Percentiles rank a stretch among this genome's conserved stretches.
phyloP scores from a whole-genome alignment of 2,329 filamentous ascomycete species.

The Rosellinia necatrix region DNA sequence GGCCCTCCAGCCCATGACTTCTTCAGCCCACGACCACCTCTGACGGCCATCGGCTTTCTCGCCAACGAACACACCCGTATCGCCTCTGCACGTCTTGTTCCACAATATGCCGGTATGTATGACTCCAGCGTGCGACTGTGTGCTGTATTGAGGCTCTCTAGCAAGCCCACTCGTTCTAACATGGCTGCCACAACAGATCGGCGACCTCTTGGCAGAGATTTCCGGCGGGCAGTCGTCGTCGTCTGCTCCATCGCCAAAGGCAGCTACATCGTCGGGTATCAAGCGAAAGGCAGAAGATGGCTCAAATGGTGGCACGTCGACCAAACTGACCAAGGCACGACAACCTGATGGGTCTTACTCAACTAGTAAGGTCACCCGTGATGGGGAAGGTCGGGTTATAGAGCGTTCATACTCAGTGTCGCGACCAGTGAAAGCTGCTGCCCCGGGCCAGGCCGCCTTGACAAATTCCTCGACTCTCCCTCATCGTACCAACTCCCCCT shows the following conservation, averaged over 20 bases:
- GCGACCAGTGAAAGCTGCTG: slow-evolving; percentile 32
- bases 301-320: slow-evolving; percentile 32
- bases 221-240: slow-evolving; percentile 56
- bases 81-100: slow-evolving; percentile 22
- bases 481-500: slow-evolving; percentile 34
- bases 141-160: background rate
- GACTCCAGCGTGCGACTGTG: background rate
- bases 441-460: slow-evolving; percentile 29
- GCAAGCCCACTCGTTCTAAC: slow-evolving; percentile 25
- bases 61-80: slow-evolving; percentile 21
- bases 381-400: slow-evolving; percentile 30
- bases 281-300: slow-evolving; percentile 66
- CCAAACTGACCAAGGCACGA: slow-evolving; percentile 36
- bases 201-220: slow-evolving; percentile 65
- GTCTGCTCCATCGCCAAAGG: slow-evolving; percentile 39
- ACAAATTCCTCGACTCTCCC: slow-evolving; percentile 38
- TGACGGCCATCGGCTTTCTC: slow-evolving; percentile 33
- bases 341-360: slow-evolving; percentile 38
- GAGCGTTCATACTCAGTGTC: slow-evolving; percentile 33
- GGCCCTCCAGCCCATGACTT: slow-evolving; percentile 39
- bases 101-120: slow-evolving; percentile 48
- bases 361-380: slow-evolving; percentile 35
- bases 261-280: slow-evolving; percentile 40
- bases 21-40: slow-evolving; percentile 31
- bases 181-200: slow-evolving; percentile 47